Conservation (phyloP, 257 asterid species). For the Solanum neorickii region DNA sequence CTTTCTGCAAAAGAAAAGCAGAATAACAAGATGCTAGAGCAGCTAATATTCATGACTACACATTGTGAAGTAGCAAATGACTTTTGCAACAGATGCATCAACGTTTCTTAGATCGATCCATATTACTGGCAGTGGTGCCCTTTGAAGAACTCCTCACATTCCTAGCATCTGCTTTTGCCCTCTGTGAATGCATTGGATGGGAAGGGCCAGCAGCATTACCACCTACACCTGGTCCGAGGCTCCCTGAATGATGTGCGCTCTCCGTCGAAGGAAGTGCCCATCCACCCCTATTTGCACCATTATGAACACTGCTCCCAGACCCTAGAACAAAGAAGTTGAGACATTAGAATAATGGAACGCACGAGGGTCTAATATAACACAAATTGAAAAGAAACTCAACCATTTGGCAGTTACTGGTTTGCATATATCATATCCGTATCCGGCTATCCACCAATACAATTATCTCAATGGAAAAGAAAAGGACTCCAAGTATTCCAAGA, state of each 20-base stretch:
- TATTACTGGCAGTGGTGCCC: background rate
- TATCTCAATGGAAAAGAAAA: background rate
- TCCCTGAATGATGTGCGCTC: slow-evolving; percentile 14
- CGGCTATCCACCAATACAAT: background rate
- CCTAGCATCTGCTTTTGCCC: background rate
- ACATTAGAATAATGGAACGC: background rate
- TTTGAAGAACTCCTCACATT: slow-evolving; percentile 15
- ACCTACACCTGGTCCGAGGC: slow-evolving; percentile 3
- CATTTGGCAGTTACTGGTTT: background rate
- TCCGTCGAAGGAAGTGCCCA: slow-evolving; percentile 62
- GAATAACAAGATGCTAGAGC: background rate
- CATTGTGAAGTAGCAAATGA: background rate
- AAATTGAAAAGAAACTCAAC: background rate
- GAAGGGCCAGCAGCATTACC: slow-evolving; percentile 11
- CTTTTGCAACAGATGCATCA: background rate
- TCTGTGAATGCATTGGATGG: slow-evolving; percentile 6
- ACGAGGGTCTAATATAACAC: background rate
- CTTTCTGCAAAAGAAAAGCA: background rate
- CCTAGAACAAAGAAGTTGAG: slow-evolving; percentile 16
- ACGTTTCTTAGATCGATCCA: slow-evolving; percentile 14
- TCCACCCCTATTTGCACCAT: slow-evolving; percentile 30
- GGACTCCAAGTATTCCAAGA: background rate
- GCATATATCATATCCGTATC: background rate
- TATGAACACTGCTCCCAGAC: slow-evolving; percentile 23
- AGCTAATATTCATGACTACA: background rate